These are phyloP conservation scores for Cyberlindnera mycetangii DNA, from an alignment of 805 yeast species.

Conservation along the genomic window DNA sequence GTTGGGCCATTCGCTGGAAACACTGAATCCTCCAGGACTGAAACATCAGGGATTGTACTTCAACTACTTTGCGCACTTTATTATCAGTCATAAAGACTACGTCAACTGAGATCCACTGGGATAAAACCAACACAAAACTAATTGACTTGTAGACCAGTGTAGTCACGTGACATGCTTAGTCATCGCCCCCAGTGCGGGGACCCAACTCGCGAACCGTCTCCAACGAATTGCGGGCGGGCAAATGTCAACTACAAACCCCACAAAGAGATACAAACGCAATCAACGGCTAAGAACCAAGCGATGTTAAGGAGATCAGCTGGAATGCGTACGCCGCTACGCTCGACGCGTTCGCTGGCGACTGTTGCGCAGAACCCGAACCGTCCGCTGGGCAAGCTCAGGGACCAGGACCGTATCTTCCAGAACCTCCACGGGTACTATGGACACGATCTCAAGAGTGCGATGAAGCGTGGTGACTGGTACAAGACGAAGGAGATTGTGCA, in stretches of 20 bases:
- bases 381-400: constrained; percentile 71
- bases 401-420: constrained; percentile 85
- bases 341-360: constrained; percentile 31
- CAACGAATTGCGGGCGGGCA: constrained; percentile 1
- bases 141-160: no score
- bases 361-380: constrained; percentile 50
- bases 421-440: constrained; percentile 77
- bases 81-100: constrained; percentile 16
- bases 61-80: constrained; percentile 23
- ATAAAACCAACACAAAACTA: no score
- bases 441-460: constrained; percentile 67
- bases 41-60: constrained; percentile 22
- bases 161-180: no score
- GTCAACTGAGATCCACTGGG: no score
- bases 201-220: background rate
- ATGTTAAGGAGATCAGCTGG: no score
- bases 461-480: constrained; percentile 87
- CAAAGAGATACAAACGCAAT: background rate
- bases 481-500: constrained; percentile 81
- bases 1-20: constrained; percentile 15
- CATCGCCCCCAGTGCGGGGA: background rate
- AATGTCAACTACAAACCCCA: background rate
- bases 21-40: background rate
- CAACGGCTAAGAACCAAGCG: background rate
- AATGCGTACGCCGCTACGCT: no score